Evolutionary conservation across 2,329 filamentous ascomycete genomes (phyloP).

Genomic region (Exophiala spinifera): DNA sequence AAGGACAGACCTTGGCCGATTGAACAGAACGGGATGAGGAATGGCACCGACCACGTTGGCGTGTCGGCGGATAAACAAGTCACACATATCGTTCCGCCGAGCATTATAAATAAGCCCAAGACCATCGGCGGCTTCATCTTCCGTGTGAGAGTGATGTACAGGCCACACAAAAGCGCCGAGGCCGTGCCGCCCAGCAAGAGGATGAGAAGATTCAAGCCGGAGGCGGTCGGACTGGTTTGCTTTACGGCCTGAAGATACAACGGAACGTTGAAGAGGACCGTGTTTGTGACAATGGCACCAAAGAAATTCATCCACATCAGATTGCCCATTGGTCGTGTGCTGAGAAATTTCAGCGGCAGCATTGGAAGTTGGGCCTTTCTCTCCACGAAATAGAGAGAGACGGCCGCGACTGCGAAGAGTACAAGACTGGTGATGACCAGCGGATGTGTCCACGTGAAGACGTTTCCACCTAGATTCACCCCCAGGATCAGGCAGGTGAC

Average conservation of each 20-base stretch:
- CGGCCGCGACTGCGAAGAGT: conserved; percentile 49
- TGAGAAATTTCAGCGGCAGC: conserved; percentile 58
- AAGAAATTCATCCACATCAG: conserved; percentile 56
- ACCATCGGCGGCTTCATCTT: conserved; percentile 43
- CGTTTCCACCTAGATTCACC: conserved; percentile 62
- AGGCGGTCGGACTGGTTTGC: conserved; percentile 61
- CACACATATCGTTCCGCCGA: conserved; percentile 36
- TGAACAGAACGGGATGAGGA: conserved; percentile 40
- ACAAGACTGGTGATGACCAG: conserved; percentile 53
- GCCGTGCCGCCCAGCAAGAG: conserved; percentile 51
- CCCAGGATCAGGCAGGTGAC: conserved; percentile 58
- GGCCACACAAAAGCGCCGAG: conserved; percentile 41
- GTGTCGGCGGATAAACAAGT: conserved; percentile 39
- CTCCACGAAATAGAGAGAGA: conserved; percentile 54
- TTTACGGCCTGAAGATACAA: conserved; percentile 70
- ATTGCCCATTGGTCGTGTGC: conserved; percentile 52
- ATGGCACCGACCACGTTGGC: conserved; percentile 40
- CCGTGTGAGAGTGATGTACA: conserved; percentile 45
- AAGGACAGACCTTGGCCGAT: conserved; percentile 43
- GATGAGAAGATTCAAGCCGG: conserved; percentile 65
- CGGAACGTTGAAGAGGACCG: conserved; percentile 62
- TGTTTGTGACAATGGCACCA: conserved; percentile 50
- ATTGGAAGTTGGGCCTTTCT: conserved; percentile 53
- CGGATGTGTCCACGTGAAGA: conserved; percentile 61
- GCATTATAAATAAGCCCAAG: conserved; percentile 37